Base-by-base conservation (phyloP, 1,284 basidiomycete species). In the Trametes pubescens region DNA sequence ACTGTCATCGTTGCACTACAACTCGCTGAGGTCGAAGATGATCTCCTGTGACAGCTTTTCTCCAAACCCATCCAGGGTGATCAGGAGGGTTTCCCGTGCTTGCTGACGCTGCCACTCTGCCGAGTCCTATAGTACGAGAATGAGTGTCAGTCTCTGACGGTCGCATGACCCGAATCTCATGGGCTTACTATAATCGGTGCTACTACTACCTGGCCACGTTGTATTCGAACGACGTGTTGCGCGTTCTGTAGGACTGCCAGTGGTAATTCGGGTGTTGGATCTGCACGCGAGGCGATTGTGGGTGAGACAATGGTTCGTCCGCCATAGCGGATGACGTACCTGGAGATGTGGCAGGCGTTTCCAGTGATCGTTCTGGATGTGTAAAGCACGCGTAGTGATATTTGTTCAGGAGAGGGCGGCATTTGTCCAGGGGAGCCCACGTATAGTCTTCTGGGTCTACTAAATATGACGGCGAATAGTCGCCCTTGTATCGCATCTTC, bases 401-500 rank as follows among this genome's bases (percentile, higher is more conserved):
- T 65, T 79, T 79, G 57, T 94, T 86, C 9, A 97, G 80, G 21
- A 87, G 73, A 0, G 84, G 78, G n/a, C 77, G 76, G 69, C 91
- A 94, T 22, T 75, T 71, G 51, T 86, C 78, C 11, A 96, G 77
- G 5, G 89, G 88, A 72, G 89, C 84, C 88, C 93, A 97, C 2
- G 80, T 80, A 71, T 92, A 91, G 1, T 89, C 90, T 73, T 91
- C 92, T 87, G 96, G 94, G 77, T 99, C 97, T 14, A 91, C 87
- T 7, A 99, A 83, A 72, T 87, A 94, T 5, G 94, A 96, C 0
- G 98, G 97, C 0, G 81, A 75, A 70, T 96, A 99, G 59, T 97
- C 93, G 26, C 90, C 95, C 76, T 99, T 99, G 80, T 99, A 99
- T 64, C 85, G 84, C 98, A 99, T 99, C 79, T 99, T 99, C 59